Evolutionary conservation across 2,329 filamentous ascomycete species (phyloP).

Genomic region (Beauveria bassiana): DNA sequence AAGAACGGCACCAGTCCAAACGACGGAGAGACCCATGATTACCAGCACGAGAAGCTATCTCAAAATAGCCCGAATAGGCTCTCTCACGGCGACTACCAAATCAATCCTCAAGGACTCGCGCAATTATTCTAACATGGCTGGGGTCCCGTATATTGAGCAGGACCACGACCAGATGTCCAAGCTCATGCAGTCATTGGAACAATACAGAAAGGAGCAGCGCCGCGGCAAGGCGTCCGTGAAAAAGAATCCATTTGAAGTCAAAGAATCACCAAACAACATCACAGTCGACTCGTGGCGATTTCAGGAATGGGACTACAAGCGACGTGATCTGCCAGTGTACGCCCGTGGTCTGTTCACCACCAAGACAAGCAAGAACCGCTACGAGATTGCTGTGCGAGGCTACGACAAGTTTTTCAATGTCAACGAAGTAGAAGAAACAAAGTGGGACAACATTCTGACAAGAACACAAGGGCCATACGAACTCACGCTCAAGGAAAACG

Average conservation of each 20-base stretch:
- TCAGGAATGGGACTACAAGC: slow-evolving; percentile 95
- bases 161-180: slow-evolving; percentile 58
- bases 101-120: not conserved
- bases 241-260: slow-evolving; percentile 69
- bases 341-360: slow-evolving; percentile 93
- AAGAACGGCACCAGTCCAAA: not conserved
- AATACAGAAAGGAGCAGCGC: slow-evolving; percentile 43
- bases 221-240: slow-evolving; percentile 64
- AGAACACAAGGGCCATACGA: slow-evolving; percentile 86
- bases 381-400: slow-evolving; percentile 78
- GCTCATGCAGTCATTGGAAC: slow-evolving; percentile 58
- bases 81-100: not conserved
- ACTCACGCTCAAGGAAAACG: slow-evolving; percentile 94
- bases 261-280: slow-evolving; percentile 53
- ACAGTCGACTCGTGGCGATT: slow-evolving; percentile 87
- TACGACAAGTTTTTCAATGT: slow-evolving; percentile 99
- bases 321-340: slow-evolving; percentile 75
- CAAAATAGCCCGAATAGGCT: not conserved
- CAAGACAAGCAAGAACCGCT: slow-evolving; percentile 50
- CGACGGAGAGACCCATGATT: not conserved
- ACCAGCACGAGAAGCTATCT: not conserved
- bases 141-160: slow-evolving; percentile 58
- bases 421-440: slow-evolving; percentile 70
- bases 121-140: slow-evolving; percentile 5
- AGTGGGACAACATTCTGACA: slow-evolving; percentile 70